Conservation (phyloP, 2,329 filamentous ascomycete genomes). For the Lasiodiplodia sp. region DNA sequence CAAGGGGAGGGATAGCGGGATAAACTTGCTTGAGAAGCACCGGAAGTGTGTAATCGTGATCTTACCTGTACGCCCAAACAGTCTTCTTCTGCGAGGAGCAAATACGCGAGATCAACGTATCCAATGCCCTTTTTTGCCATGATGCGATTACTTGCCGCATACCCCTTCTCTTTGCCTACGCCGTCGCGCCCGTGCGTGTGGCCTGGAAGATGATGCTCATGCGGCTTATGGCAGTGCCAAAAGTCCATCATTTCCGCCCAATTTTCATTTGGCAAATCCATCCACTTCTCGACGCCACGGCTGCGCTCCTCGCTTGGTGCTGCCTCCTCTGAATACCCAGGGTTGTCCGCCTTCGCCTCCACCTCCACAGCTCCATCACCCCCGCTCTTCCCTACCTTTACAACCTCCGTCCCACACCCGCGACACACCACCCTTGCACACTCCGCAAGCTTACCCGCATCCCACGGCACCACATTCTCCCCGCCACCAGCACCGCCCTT, state of each 20-base stretch:
- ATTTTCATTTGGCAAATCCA: conserved; percentile 92
- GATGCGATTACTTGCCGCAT: conserved; percentile 81
- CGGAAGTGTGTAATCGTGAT: conserved; percentile 31
- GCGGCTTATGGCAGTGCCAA: conserved; percentile 98
- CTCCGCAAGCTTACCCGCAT: conserved; percentile 44
- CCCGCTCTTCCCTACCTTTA: conserved; percentile 32
- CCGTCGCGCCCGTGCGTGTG: conserved; percentile 43
- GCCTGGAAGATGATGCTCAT: conserved; percentile 64
- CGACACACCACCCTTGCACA: conserved; percentile 39
- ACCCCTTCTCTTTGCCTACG: conserved; percentile 65
- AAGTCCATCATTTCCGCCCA: conserved; percentile 99
- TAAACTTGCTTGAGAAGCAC: neutral
- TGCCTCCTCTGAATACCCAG: no score
- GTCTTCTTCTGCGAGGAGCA: conserved; percentile 74
- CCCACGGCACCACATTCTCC: conserved; percentile 53
- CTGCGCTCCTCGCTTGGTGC: neutral
- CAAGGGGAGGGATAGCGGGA: neutral
- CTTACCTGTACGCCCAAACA: conserved; percentile 61
- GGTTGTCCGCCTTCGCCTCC: conserved; percentile 22
- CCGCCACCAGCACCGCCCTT: conserved; percentile 41
- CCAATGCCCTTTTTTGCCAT: conserved; percentile 70
- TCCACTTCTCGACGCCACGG: conserved; percentile 67
- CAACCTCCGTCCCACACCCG: conserved; percentile 37
- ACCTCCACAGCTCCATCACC: conserved; percentile 32
- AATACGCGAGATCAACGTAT: conserved; percentile 80